phyloP scores from a whole-genome alignment of 108 stramenopile genomes.

The Cyclotella sp. region DNA sequence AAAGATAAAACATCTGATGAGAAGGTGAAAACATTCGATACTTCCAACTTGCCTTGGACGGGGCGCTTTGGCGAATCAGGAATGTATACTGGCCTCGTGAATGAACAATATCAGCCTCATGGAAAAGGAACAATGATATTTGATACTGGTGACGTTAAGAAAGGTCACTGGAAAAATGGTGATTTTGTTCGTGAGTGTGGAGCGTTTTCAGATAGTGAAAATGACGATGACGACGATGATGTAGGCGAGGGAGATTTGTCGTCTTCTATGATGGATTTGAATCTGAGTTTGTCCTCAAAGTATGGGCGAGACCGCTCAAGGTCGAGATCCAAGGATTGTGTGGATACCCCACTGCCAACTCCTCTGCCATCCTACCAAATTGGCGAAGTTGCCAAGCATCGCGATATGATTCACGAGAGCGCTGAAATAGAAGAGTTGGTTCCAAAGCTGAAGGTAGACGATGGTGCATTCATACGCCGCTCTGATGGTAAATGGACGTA shows the following conservation, averaged over 20 bases:
- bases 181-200: conserved; percentile 47
- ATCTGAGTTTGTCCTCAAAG: conserved; percentile 5
- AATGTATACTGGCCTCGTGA: conserved; percentile 51
- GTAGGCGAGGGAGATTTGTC: conserved; percentile 39
- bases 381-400: conserved; percentile 37
- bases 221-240: conserved; percentile 35
- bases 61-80: conserved; percentile 51
- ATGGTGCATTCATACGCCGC: conserved; percentile 51
- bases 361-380: conserved; percentile 36
- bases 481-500: conserved; percentile 57
- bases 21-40: conserved; percentile 39
- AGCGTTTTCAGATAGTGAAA: conserved; percentile 45
- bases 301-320: conserved; percentile 37
- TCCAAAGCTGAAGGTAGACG: conserved; percentile 30
- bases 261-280: conserved; percentile 46
- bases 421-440: conserved; percentile 25
- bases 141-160: conserved; percentile 40
- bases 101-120: conserved; percentile 50
- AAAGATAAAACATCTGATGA: not conserved
- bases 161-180: conserved; percentile 51
- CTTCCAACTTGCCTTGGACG: conserved; percentile 42
- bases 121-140: conserved; percentile 53
- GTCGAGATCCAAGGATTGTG: conserved; percentile 39
- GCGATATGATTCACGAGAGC: conserved; percentile 42
- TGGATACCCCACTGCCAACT: conserved; percentile 17